These are phyloP conservation scores for Pulveroboletus sp. DNA, from an alignment of 768 basidiomycete genomes.

Conservation along the genomic window DNA sequence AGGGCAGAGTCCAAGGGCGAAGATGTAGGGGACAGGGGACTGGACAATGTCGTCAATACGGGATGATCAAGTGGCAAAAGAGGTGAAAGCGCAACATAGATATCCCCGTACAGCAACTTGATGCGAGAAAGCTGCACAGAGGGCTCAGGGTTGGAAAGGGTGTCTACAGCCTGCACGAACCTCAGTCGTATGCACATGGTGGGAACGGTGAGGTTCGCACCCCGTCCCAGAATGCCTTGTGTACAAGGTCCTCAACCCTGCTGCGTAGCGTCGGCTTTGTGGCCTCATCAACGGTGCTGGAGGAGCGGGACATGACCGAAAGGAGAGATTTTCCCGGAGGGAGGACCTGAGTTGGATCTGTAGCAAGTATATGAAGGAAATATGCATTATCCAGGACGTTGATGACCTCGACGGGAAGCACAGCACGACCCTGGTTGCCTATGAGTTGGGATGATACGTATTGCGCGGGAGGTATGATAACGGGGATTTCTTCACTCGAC, in stretches of 20 bases:
- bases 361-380: constrained; percentile 65
- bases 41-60: constrained; percentile 47
- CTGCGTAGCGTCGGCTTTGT: constrained; percentile 38
- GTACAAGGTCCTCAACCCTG: constrained; percentile 44
- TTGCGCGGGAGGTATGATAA: constrained; percentile 14
- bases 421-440: constrained; percentile 17
- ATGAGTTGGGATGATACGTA: constrained; percentile 15
- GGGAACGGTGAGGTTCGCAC: constrained; percentile 35
- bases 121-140: constrained; percentile 57
- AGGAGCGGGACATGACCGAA: constrained; percentile 47
- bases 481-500: constrained; percentile 7
- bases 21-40: constrained; percentile 62
- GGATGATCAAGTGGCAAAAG: constrained; percentile 56
- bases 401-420: constrained; percentile 53
- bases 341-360: constrained; percentile 53
- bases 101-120: constrained; percentile 50
- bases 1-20: constrained; percentile 58
- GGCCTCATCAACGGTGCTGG: constrained; percentile 13
- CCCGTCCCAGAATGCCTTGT: constrained; percentile 72
- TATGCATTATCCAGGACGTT: constrained; percentile 54
- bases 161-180: constrained; percentile 45
- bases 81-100: constrained; percentile 44
- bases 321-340: constrained; percentile 70
- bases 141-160: constrained; percentile 55
- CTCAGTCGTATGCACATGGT: constrained; percentile 15